These are phyloP conservation scores for Corymbia maculata DNA, from an alignment of 345 rosid genomes.

Conservation along the genomic window DNA sequence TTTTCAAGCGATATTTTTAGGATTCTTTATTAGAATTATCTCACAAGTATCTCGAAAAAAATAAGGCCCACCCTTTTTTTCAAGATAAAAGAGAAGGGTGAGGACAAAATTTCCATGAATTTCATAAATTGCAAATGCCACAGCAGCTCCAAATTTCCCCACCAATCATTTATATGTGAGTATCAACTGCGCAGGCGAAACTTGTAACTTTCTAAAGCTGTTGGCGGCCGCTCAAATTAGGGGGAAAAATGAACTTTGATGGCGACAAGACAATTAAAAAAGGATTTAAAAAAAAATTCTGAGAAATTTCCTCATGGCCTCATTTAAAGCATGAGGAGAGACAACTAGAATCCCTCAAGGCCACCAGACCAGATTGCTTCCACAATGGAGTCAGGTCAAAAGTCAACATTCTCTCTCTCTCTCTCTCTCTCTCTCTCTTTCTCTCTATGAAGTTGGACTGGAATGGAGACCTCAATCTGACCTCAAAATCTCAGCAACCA, in stretches of 20 bases:
- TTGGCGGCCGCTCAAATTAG: background rate
- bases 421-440: too few relatives aligned
- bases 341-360: background rate
- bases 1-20: background rate
- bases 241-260: background rate
- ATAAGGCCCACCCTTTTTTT: background rate
- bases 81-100: background rate
- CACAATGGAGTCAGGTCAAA: background rate
- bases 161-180: background rate
- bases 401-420: background rate
- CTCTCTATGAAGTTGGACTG: background rate
- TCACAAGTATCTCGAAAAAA: background rate
- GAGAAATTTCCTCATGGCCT: background rate
- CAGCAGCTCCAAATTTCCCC: background rate
- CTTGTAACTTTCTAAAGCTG: background rate
- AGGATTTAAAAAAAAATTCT: background rate
- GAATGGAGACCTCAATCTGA: background rate
- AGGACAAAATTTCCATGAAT: background rate
- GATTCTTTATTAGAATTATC: background rate
- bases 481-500: background rate
- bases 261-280: background rate
- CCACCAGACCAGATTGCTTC: background rate
- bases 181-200: rapidly evolving
- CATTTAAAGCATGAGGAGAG: background rate
- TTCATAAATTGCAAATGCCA: background rate